Percentiles rank a stretch among this genome's conserved stretches.
These are phyloP conservation scores for Filobasidium uniguttulatum DNA, from an alignment of 1,284 basidiomycete species.

Conservation along the genomic window DNA sequence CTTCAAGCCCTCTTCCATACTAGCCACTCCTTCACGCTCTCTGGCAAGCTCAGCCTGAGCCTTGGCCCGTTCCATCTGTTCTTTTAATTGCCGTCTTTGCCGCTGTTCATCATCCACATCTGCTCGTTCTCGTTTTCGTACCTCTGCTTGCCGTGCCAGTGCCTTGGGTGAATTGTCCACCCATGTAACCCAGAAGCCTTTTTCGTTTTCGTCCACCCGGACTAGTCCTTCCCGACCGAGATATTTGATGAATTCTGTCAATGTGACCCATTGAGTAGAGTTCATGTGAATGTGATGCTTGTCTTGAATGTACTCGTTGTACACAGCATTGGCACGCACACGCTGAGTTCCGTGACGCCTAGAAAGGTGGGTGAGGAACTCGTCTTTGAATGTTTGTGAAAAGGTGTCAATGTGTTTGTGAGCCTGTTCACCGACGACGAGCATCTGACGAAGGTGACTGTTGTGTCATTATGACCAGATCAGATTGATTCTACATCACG, in stretches of 20 bases:
- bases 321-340: conserved; percentile 85
- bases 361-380: conserved; percentile 78
- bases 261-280: conserved; percentile 89
- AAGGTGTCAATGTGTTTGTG: conserved; percentile 83
- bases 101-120: conserved; percentile 89
- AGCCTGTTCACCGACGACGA: conserved; percentile 84
- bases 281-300: conserved; percentile 97
- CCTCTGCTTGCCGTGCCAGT: conserved; percentile 74
- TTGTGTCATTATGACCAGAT: conserved; percentile 3
- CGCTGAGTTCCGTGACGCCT: conserved; percentile 82
- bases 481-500: background rate
- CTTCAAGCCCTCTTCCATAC: conserved; percentile 41
- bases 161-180: conserved; percentile 92
- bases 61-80: conserved; percentile 81
- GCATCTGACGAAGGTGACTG: conserved; percentile 81
- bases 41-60: conserved; percentile 20
- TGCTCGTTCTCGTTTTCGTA: conserved; percentile 79
- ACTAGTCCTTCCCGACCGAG: conserved; percentile 77
- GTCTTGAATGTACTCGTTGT: conserved; percentile 96
- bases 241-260: conserved; percentile 86
- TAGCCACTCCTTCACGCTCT: conserved; percentile 20
- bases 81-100: conserved; percentile 73
- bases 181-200: conserved; percentile 95
- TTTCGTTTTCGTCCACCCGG: conserved; percentile 92
- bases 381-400: conserved; percentile 75